Evolutionary conservation across 1,284 basidiomycete genomes (phyloP).

Genomic region (Lignosus rhinocerotis): DNA sequence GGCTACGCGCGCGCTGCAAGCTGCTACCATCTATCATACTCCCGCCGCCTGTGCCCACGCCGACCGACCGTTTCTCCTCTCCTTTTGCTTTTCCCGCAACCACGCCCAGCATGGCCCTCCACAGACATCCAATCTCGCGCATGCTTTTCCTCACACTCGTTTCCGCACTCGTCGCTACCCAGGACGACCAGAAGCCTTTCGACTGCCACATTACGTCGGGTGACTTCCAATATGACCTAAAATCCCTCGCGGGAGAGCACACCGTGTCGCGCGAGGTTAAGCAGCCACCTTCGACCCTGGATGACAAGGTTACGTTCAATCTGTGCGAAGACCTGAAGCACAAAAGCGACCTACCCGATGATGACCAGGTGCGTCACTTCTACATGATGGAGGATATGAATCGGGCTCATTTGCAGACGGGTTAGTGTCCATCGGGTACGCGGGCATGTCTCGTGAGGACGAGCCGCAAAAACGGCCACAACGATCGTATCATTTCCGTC

Average conservation of each 20-base stretch:
- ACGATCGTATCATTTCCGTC: slow-evolving; percentile 63
- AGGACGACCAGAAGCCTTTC: slow-evolving; percentile 43
- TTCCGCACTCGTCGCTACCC: slow-evolving; percentile 35
- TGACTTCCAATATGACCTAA: slow-evolving; percentile 59
- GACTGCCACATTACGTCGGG: slow-evolving; percentile 54
- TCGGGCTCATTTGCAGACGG: slow-evolving; percentile 10
- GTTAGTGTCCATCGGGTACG: slow-evolving; percentile 65
- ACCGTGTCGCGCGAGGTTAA: slow-evolving; percentile 40
- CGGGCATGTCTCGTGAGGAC: slow-evolving; percentile 70
- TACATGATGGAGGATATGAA: neutral
- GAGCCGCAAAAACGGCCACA: slow-evolving; percentile 54
- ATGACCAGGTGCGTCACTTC: slow-evolving; percentile 69
- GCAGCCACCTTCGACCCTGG: slow-evolving; percentile 40
- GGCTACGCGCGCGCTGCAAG: slow-evolving; percentile 7
- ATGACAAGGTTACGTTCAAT: slow-evolving; percentile 42
- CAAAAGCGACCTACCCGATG: slow-evolving; percentile 46
- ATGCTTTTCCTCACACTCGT: slow-evolving; percentile 37
- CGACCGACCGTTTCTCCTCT: slow-evolving; percentile 6
- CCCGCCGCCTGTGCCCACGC: neutral
- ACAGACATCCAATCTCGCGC: slow-evolving; percentile 28
- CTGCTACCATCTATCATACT: neutral
- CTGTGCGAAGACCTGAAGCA: slow-evolving; percentile 58
- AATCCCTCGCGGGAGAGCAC: slow-evolving; percentile 50
- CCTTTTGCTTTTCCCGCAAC: neutral
- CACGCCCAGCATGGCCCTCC: slow-evolving; percentile 28